Percentiles rank a stretch among this genome's conserved stretches.
Conservation (phyloP, 1,139 yeast species). For the Candida sp. region DNA sequence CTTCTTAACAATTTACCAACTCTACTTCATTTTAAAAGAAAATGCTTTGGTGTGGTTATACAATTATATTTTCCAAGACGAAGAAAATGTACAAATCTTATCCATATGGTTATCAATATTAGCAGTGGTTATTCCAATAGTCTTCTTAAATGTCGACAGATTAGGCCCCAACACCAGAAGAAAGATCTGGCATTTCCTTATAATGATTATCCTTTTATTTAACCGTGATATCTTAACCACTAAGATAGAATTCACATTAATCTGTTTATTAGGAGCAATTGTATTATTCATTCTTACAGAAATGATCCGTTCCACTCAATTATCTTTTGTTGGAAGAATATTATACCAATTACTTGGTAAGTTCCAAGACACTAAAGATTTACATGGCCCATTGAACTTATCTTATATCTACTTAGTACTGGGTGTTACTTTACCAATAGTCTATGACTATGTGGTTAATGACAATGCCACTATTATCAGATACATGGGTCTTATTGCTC, state of each 20-base stretch:
- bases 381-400: conserved; percentile 60
- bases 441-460: conserved; percentile 28
- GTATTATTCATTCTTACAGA: conserved; percentile 53
- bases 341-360: conserved; percentile 32
- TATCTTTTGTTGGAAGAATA: conserved; percentile 38
- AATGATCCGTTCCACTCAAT: conserved; percentile 43
- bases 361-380: conserved; percentile 68
- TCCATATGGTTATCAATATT: conserved; percentile 41
- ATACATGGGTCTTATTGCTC: conserved; percentile 34
- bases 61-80: conserved; percentile 18
- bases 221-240: conserved; percentile 16
- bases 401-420: conserved; percentile 62
- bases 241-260: conserved; percentile 27
- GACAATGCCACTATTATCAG: conserved; percentile 22
- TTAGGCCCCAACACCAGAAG: conserved; percentile 53
- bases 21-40: conserved; percentile 18
- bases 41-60: conserved; percentile 30
- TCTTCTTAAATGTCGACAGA: conserved; percentile 28
- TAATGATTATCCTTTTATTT: conserved; percentile 26
- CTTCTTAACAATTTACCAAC: conserved; percentile 23
- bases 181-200: conserved; percentile 43
- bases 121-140: conserved; percentile 31
- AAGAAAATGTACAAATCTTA: conserved; percentile 26
- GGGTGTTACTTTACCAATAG: conserved; percentile 61
- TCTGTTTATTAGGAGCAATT: conserved; percentile 36